Conservation (phyloP, 1,284 basidiomycete species). For the Vanrija sp. region DNA sequence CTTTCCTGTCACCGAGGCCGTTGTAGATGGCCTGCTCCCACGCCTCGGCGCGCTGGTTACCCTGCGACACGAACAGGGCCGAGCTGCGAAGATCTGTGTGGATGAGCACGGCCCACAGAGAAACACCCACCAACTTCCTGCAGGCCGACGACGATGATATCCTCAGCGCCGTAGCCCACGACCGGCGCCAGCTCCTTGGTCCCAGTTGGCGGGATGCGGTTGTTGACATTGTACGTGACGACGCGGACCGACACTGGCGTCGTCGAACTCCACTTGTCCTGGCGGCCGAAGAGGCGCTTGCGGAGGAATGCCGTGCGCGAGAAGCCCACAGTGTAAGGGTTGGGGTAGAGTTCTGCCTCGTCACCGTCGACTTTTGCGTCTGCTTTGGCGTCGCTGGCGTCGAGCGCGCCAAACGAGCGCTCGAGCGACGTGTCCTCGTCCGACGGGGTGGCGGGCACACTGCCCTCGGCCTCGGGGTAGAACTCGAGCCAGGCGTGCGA, state of each 20-base stretch:
- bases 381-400: not conserved
- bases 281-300: slow-evolving; percentile 27
- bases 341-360: slow-evolving; percentile 21
- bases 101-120: not conserved
- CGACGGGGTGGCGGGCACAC: not conserved
- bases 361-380: not conserved
- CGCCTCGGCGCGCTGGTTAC: slow-evolving; percentile 50
- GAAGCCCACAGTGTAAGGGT: slow-evolving; percentile 32
- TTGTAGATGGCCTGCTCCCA: slow-evolving; percentile 55
- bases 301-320: slow-evolving; percentile 29
- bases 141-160: slow-evolving; percentile 42
- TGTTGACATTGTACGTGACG: slow-evolving; percentile 46
- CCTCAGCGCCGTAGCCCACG: slow-evolving; percentile 34
- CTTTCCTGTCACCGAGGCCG: slow-evolving; percentile 52
- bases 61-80: slow-evolving; percentile 39
- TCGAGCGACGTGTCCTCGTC: not conserved
- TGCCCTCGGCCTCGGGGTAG: slow-evolving; percentile 22
- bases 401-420: slow-evolving; percentile 3
- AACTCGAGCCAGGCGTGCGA: slow-evolving; percentile 30
- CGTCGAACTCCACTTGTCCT: slow-evolving; percentile 30
- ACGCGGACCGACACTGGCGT: slow-evolving; percentile 27
- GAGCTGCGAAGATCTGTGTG: slow-evolving; percentile 31
- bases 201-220: slow-evolving; percentile 35
- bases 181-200: slow-evolving; percentile 36
- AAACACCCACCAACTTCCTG: slow-evolving; percentile 38